Percentiles rank a stretch among this genome's conserved stretches.
Conservation (phyloP, 139 green algal genomes). For the Chlorella sp. region DNA sequence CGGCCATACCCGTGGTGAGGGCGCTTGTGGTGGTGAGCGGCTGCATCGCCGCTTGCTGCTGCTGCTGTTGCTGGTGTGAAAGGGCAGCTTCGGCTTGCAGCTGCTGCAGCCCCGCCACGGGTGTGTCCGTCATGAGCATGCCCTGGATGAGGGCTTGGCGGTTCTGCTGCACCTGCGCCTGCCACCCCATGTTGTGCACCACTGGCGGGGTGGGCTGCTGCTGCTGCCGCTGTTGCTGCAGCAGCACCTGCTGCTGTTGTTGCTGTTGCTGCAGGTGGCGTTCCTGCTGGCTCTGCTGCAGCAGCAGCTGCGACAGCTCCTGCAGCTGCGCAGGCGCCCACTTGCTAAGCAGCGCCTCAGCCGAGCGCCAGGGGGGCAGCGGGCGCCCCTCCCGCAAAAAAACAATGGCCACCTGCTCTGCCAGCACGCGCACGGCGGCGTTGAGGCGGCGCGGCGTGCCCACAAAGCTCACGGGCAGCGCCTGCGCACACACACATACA, state of each 20-base stretch:
- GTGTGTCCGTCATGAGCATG: too few species aligned
- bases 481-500: conserved; percentile 8
- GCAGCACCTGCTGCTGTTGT: not conserved
- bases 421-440: conserved; percentile 44
- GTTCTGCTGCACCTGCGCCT: too few species aligned
- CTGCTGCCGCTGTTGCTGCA: not conserved
- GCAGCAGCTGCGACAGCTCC: conserved; percentile 27
- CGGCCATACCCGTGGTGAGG: too few species aligned
- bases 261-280: not conserved
- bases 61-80: too few species aligned
- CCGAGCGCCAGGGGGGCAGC: conserved; percentile 62
- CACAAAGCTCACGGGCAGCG: conserved; percentile 55
- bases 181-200: too few species aligned
- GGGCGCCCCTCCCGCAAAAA: conserved; percentile 46
- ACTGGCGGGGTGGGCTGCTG: not conserved
- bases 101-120: too few species aligned
- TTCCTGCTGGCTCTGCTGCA: not conserved
- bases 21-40: too few species aligned
- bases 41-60: too few species aligned
- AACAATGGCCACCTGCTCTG: conserved; percentile 40
- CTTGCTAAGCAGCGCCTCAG: conserved; percentile 55
- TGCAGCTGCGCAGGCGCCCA: conserved; percentile 32
- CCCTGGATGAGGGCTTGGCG: too few species aligned
- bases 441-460: conserved; percentile 30
- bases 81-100: too few species aligned